Percentiles rank a stretch among this genome's conserved stretches.
Conservation (phyloP, 2,329 filamentous ascomycete genomes). For the Cladorrhinum sp. region DNA sequence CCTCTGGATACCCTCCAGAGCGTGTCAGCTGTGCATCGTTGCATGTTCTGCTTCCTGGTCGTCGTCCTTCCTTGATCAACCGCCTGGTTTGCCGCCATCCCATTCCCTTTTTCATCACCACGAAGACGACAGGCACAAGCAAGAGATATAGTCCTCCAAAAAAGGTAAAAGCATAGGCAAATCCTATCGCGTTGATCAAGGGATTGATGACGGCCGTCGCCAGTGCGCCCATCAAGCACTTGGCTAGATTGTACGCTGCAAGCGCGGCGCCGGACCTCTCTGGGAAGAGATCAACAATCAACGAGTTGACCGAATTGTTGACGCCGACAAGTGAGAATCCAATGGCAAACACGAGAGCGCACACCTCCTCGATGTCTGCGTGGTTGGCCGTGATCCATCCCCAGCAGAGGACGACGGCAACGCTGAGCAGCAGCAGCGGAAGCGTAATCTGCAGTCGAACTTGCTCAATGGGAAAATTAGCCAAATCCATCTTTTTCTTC, state of each 20-base stretch:
- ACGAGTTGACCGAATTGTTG: constrained; percentile 50
- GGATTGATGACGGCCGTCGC: constrained; percentile 51
- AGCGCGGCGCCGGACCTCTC: constrained; percentile 51
- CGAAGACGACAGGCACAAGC: constrained; percentile 39
- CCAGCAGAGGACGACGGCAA: constrained; percentile 46
- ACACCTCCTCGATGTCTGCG: constrained; percentile 44
- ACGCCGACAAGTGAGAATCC: constrained; percentile 52
- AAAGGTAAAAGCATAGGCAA: constrained; percentile 52
- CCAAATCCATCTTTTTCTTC: constrained; percentile 49
- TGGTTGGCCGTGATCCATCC: constrained; percentile 49
- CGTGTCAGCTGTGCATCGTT: neutral
- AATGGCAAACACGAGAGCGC: constrained; percentile 45
- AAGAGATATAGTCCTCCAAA: constrained; percentile 42
- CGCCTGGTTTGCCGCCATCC: constrained; percentile 38
- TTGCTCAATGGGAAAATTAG: constrained; percentile 50
- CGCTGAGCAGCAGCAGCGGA: constrained; percentile 50
- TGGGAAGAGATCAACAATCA: constrained; percentile 57
- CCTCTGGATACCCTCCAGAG: too few relatives aligned
- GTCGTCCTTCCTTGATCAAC: neutral
- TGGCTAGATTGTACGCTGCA: constrained; percentile 54
- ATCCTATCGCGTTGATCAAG: constrained; percentile 49
- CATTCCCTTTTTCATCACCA: constrained; percentile 43
- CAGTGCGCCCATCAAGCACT: constrained; percentile 54
- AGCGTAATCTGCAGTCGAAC: constrained; percentile 49
- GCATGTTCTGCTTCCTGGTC: neutral